Percentiles rank a stretch among this genome's conserved stretches.
These are phyloP conservation scores for Vitis rupestris DNA, from an alignment of 164 flowering plant genomes.

Conservation along the genomic window DNA sequence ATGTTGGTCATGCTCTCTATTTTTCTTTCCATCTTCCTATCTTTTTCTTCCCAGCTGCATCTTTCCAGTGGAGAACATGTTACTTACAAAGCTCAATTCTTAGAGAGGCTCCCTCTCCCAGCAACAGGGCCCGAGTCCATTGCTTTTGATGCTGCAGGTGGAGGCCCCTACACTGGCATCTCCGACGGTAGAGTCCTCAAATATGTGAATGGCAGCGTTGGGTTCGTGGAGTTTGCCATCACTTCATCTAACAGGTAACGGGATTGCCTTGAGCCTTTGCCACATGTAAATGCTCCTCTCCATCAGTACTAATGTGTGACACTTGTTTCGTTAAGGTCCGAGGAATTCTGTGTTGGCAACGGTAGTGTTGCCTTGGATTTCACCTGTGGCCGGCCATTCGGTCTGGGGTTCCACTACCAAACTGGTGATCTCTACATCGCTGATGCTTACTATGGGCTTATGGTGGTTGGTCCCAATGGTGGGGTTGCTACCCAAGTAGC, in stretches of 20 bases:
- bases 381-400: slow-evolving; percentile 41
- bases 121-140: slow-evolving; percentile 12
- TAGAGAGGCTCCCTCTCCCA: too few relatives aligned
- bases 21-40: too few relatives aligned
- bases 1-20: too few relatives aligned
- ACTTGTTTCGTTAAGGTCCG: not conserved
- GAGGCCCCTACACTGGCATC: slow-evolving; percentile 17
- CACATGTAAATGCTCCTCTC: too few relatives aligned
- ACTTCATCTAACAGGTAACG: slow-evolving; percentile 16
- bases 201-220: too few relatives aligned
- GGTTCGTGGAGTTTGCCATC: slow-evolving; percentile 11
- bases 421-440: slow-evolving; percentile 42
- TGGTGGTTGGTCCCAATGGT: slow-evolving; percentile 28
- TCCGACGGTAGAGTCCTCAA: slow-evolving; percentile 23
- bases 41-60: too few relatives aligned
- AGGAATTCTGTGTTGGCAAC: slow-evolving; percentile 25
- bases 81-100: too few relatives aligned
- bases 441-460: slow-evolving; percentile 40
- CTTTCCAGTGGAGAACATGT: too few relatives aligned
- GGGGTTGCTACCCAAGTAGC: slow-evolving; percentile 30
- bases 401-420: slow-evolving; percentile 28
- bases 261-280: too few relatives aligned
- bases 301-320: too few relatives aligned
- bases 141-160: slow-evolving; percentile 17
- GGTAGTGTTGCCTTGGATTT: slow-evolving; percentile 15